Evolutionary conservation across 306 rosid species (phyloP), one percentile per base, ranked within the genome.

Genomic region (Dryas alaskensis): DNA sequence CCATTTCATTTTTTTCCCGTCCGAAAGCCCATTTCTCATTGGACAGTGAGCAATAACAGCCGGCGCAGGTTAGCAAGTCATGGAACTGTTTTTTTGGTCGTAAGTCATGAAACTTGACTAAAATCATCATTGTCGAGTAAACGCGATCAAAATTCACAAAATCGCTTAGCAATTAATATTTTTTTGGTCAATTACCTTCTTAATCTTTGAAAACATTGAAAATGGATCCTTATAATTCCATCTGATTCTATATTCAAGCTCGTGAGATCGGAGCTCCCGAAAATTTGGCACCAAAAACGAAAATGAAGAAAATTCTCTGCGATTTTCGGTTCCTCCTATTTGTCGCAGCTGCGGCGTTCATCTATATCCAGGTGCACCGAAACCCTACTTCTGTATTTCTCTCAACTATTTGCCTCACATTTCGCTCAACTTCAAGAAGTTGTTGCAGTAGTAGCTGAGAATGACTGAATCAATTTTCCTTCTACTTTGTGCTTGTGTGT

Each of bases 251-350:
- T 19, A 31, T n/a, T 8, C 60, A 17, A 37, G 39, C 13, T 5
- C 13, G 9, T 4, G 69, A 53, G 75, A 73, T 66, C 79, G 53
- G 67, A 73, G 74, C 72, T 67, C n/a, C 63, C 11, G 31, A 27
- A 39, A 31, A 1, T n/a, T 8, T 17, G 4, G 65, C 78, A 8
- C 57, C 50, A 61, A 61, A 37, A 73, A 27, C 55, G 60, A 66
- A 25, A 58, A 91, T 89, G 97, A 89, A 82, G 43, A 91, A 69
- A 67, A n/a, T 85, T 27, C 65, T 84, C 66, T 91, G 94, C 79
- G 98, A 91, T 84, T 93, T 85, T 81, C 96, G 98, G 65, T 77
- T 93, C 74, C 92, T 91, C 63, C 92, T 93, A 31, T 74, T 93
- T 46, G 65, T 91, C 61, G 96, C 97, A 12, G 94, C 97, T 22